phyloP scores from a whole-genome alignment of 169 alveolate genomes.

The Cryptosporidium tyzzeri region DNA sequence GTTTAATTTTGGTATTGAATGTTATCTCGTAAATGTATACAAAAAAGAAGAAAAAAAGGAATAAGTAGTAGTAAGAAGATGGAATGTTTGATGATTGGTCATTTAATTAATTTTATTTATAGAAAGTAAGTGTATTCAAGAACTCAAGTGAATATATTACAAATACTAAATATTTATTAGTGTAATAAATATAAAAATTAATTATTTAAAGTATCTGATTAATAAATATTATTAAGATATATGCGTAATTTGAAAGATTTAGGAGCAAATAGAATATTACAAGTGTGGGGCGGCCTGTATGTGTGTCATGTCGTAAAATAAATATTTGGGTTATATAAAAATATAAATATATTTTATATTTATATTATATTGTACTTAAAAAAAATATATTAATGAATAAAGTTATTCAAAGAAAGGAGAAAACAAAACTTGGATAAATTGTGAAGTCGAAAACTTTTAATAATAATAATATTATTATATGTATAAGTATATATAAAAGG shows the following conservation, averaged over 20 bases:
- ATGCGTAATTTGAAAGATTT: background rate
- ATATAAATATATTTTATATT: background rate
- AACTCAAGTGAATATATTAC: too few relatives aligned
- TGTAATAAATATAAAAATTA: too few relatives aligned
- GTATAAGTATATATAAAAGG: background rate
- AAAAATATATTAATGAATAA: too few relatives aligned
- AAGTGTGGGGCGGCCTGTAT: slow-evolving; percentile 6
- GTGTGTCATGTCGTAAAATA: slow-evolving; percentile 9
- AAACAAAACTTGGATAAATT: too few relatives aligned
- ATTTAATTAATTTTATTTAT: too few relatives aligned
- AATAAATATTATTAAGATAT: background rate
- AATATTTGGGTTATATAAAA: background rate
- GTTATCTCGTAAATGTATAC: too few relatives aligned
- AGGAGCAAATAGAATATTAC: background rate
- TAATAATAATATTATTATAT: too few relatives aligned
- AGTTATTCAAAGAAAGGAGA: background rate
- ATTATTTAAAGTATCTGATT: background rate
- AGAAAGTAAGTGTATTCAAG: too few relatives aligned
- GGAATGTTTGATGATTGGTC: background rate
- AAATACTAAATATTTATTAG: background rate
- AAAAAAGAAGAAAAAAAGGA: too few relatives aligned
- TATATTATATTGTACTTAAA: background rate
- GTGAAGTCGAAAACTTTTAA: too few relatives aligned
- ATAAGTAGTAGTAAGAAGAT: too few relatives aligned
- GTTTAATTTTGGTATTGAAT: background rate